Evolutionary conservation across 208 protist genomes (phyloP).

Genomic region (Acanthamoeba sp.): DNA sequence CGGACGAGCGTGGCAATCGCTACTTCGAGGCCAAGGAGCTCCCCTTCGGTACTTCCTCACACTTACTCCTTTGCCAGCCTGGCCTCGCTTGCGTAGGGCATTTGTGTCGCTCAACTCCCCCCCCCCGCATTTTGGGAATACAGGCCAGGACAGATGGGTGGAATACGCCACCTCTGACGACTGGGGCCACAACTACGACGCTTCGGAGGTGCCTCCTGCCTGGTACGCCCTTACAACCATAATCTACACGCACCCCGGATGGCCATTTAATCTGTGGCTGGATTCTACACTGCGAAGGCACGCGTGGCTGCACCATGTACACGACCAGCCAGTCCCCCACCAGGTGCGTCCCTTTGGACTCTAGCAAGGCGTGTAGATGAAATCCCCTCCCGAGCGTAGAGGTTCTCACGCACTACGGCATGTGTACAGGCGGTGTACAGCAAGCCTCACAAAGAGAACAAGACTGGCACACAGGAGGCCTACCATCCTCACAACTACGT

Average conservation of each 20-base stretch:
- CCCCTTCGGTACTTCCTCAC: background rate
- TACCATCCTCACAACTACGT: slow-evolving; percentile 47
- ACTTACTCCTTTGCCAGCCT: background rate
- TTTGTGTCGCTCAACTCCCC: background rate
- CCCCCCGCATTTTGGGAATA: background rate
- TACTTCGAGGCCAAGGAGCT: background rate
- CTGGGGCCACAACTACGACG: background rate
- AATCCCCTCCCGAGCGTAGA: too few species aligned
- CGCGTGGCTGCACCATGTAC: slow-evolving; percentile 33
- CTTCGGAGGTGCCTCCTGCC: slow-evolving; percentile 14
- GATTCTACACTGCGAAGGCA: background rate
- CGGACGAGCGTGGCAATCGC: background rate
- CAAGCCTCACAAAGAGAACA: slow-evolving; percentile 54
- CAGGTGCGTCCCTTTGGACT: background rate
- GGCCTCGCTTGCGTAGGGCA: background rate
- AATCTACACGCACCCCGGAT: background rate
- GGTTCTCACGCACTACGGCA: too few species aligned
- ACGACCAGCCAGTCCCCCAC: background rate
- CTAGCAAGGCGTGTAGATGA: too few species aligned
- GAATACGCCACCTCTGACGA: background rate
- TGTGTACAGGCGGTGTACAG: background rate
- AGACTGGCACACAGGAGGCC: slow-evolving; percentile 32
- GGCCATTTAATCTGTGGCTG: background rate
- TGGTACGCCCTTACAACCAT: background rate
- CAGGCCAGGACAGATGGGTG: slow-evolving; percentile 34